Base-by-base conservation (phyloP, 2,329 filamentous ascomycete species). In the Uncinocarpus reesii region DNA sequence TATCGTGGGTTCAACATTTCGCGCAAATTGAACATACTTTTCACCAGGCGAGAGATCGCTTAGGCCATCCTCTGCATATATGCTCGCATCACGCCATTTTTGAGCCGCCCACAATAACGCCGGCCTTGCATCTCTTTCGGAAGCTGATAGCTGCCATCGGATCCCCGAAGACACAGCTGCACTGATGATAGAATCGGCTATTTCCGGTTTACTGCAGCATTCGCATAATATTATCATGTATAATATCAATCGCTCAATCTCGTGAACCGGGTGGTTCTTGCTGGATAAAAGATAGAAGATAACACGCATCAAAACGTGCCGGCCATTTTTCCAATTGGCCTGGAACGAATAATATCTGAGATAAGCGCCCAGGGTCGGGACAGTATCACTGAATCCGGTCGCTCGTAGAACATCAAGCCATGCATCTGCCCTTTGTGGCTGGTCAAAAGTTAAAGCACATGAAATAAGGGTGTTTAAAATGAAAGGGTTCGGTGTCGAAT, bases 171-270 rank as follows among this genome's bases (percentile, higher is more conserved):
- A 53, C 4, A 67, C 55, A 4, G 66, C 65, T 16, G 63, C 61
- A n/a, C 53, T 47, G 7, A 69, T 62, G 18, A 70, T 56, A 15
- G 50, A 55, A 20, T 60, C 51, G 2, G 64, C 59, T 4, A 65
- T 50, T 5, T 63, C 52, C 28, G 57, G 50, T 48, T 58, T 58
- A 18, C 55, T 50, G 41, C 65, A 69, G 11, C 56, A 53, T 52
- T 66, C 63, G 48, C 66, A 68, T 3, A 69, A 57, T 20, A 63
- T 57, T 5, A 66, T 60, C 66, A 69, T 69, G 29, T 63, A 58
- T 1, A 64, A 52, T 18, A 69, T 57, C 29, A 70, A 47, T 18
- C 65, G 58, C 29, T 67, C 61, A 18, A 66, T 57, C 18, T 48
- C 45, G 10, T 46, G 38, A 3, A 42, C 13, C 4, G 53, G 48